Evolutionary conservation across 768 basidiomycete genomes (phyloP).

Genomic region (Pleurotus tuoliensis): DNA sequence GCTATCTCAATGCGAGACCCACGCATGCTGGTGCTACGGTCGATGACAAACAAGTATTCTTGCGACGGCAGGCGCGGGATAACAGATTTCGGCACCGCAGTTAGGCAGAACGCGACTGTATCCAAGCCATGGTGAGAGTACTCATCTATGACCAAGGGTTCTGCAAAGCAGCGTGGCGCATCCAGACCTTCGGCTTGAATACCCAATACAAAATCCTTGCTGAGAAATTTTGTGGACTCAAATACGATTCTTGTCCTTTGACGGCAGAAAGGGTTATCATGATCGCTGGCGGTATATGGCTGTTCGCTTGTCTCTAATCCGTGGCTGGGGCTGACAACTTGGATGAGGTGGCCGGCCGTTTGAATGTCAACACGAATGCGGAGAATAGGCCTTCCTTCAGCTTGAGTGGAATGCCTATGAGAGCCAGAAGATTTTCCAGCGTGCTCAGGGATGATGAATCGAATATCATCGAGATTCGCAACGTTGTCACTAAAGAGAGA

Average conservation of each 20-base stretch:
- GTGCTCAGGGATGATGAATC: conserved; percentile 48
- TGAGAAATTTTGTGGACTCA: conserved; percentile 38
- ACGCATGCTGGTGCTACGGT: conserved; percentile 56
- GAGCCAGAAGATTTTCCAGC: conserved; percentile 38
- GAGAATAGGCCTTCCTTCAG: conserved; percentile 29
- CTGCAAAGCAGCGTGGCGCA: conserved; percentile 52
- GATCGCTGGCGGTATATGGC: conserved; percentile 26
- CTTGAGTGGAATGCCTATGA: conserved; percentile 25
- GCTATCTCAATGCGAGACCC: conserved; percentile 39
- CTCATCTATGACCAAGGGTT: conserved; percentile 18
- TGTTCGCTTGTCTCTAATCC: conserved; percentile 26
- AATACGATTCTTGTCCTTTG: conserved; percentile 35
- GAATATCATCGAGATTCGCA: conserved; percentile 33
- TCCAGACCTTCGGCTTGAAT: conserved; percentile 48
- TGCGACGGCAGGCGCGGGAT: conserved; percentile 38
- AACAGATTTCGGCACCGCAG: conserved; percentile 47
- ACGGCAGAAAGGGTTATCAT: conserved; percentile 19
- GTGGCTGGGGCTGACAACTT: conserved; percentile 43
- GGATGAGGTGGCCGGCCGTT: conserved; percentile 39
- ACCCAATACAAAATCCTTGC: conserved; percentile 46
- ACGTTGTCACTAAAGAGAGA: conserved; percentile 47
- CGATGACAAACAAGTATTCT: conserved; percentile 60
- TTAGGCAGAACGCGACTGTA: conserved; percentile 48
- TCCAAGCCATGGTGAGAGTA: not conserved
- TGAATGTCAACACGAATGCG: conserved; percentile 42